phyloP scores from a whole-genome alignment of 257 asterid genomes.

The Rehmannia glutinosa region DNA sequence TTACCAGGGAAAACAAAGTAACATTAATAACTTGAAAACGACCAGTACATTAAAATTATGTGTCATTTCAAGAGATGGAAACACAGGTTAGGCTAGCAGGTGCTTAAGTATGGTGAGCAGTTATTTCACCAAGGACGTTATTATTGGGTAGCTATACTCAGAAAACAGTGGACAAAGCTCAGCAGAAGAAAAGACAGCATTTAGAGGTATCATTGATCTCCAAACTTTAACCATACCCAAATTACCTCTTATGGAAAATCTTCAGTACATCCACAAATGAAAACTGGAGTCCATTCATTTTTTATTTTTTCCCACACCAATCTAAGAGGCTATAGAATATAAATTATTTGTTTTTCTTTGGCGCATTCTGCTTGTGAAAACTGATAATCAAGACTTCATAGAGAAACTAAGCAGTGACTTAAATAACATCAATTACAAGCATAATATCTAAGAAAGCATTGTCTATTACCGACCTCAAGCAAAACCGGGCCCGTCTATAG shows the following conservation, averaged over 20 bases:
- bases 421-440: background rate
- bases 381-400: background rate
- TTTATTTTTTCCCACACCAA: background rate
- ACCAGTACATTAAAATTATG: background rate
- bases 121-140: no score
- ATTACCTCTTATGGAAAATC: background rate
- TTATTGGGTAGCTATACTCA: no score
- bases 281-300: background rate
- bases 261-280: background rate
- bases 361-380: background rate
- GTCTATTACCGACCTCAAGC: conserved; percentile 55
- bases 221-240: background rate
- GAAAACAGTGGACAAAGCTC: background rate
- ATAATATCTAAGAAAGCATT: background rate
- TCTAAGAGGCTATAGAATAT: background rate
- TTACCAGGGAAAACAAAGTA: no score
- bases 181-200: background rate
- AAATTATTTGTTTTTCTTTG: background rate
- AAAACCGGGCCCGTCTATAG: conserved; percentile 81
- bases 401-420: background rate
- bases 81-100: background rate
- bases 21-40: background rate
- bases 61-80: background rate
- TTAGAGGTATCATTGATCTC: background rate
- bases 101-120: background rate